Conservation (phyloP, 1,284 basidiomycete genomes). For the Grifola frondosa region DNA sequence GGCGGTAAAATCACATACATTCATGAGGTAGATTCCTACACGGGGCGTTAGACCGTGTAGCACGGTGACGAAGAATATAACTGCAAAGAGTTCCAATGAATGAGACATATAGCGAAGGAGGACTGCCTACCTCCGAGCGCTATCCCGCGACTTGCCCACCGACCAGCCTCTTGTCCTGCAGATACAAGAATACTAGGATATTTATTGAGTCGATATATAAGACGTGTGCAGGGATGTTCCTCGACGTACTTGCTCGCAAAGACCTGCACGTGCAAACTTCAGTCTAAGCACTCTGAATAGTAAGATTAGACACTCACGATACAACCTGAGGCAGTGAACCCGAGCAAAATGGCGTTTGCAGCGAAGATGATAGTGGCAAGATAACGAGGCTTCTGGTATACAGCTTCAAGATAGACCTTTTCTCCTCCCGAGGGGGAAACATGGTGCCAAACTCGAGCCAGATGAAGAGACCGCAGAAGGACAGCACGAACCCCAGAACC, state of each 20-base stretch:
- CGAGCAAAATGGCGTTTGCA: slow-evolving; percentile 56
- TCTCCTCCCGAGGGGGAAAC: slow-evolving; percentile 58
- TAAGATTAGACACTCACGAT: slow-evolving; percentile 38
- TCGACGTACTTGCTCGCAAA: slow-evolving; percentile 14
- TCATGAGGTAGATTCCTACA: slow-evolving; percentile 22
- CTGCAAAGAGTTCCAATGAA: slow-evolving; percentile 3
- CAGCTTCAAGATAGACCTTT: slow-evolving; percentile 72
- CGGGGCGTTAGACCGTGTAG: slow-evolving; percentile 19
- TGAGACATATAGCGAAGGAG: not conserved
- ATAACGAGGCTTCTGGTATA: slow-evolving; percentile 60
- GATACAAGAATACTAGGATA: slow-evolving; percentile 48
- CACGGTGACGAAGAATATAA: slow-evolving; percentile 16
- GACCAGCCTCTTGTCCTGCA: slow-evolving; percentile 37
- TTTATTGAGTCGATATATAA: too few relatives aligned
- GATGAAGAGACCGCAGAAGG: slow-evolving; percentile 62
- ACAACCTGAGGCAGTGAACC: slow-evolving; percentile 54
- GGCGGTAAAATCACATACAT: slow-evolving; percentile 13
- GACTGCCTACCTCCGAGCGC: slow-evolving; percentile 44
- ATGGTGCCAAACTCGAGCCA: slow-evolving; percentile 76
- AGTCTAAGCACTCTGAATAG: not conserved
- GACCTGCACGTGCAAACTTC: slow-evolving; percentile 18
- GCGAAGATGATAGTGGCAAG: slow-evolving; percentile 58
- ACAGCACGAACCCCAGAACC: slow-evolving; percentile 65
- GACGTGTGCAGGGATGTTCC: too few relatives aligned
- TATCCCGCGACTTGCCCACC: slow-evolving; percentile 54